Evolutionary conservation across 2,329 filamentous ascomycete species (phyloP).

Genomic region (Hymenoscyphus repandus): DNA sequence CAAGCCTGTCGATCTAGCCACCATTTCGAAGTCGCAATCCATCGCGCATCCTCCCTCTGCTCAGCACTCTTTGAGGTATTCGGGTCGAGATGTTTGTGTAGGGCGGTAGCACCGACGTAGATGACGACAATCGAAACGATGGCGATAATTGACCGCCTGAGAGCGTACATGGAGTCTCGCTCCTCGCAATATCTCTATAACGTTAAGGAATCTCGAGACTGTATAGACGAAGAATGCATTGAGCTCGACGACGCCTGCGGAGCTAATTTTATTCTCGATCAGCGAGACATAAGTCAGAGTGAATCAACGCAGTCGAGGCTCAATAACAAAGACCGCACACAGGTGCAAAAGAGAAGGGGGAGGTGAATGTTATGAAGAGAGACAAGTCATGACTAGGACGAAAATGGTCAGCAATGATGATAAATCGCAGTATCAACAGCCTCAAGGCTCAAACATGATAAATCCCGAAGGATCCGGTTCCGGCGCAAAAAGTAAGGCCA

Average conservation of each 20-base stretch:
- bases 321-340: not conserved
- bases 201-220: not conserved
- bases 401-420: not conserved
- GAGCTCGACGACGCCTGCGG: conserved; percentile 5
- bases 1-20: conserved; percentile 74
- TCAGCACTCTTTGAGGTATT: conserved; percentile 48
- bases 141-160: conserved; percentile 28
- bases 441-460: no score
- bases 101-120: conserved; percentile 41
- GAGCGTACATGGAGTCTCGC: conserved; percentile 17
- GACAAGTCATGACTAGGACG: not conserved
- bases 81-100: conserved; percentile 56
- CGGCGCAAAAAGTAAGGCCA: not conserved
- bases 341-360: not conserved
- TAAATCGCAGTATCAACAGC: not conserved
- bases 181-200: not conserved
- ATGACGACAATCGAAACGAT: conserved; percentile 39
- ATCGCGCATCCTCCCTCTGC: conserved; percentile 55
- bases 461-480: not conserved
- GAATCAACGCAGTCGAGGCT: not conserved
- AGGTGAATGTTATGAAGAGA: not conserved
- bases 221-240: not conserved
- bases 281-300: not conserved
- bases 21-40: conserved; percentile 66
- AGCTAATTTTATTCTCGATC: not conserved